phyloP scores from a whole-genome alignment of 1,139 yeast species.

The Geotrichum histeridarum region DNA sequence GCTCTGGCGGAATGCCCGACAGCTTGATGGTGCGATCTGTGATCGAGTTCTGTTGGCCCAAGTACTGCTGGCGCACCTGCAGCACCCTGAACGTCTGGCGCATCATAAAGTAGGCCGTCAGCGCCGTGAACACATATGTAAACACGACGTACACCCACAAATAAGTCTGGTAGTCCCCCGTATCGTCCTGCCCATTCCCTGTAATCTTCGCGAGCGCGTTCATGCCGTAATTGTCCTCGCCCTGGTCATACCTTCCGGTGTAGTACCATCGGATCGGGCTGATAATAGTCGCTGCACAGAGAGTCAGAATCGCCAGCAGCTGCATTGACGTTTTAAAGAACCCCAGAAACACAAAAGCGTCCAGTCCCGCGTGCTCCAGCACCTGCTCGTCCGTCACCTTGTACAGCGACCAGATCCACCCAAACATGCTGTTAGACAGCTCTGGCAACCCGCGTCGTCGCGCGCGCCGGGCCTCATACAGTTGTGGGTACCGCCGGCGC shows the following conservation, averaged over 20 bases:
- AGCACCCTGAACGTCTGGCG: slow-evolving; percentile 69
- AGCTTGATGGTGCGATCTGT: slow-evolving; percentile 88
- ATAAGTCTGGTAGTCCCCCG: slow-evolving; percentile 37
- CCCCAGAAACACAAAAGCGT: slow-evolving; percentile 81
- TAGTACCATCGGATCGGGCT: slow-evolving; percentile 69
- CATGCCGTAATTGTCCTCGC: slow-evolving; percentile 37
- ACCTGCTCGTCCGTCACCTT: slow-evolving; percentile 68
- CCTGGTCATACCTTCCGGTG: slow-evolving; percentile 66
- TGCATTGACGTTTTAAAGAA: slow-evolving; percentile 75
- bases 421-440: slow-evolving; percentile 52
- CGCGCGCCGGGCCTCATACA: slow-evolving; percentile 55
- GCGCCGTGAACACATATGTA: slow-evolving; percentile 74
- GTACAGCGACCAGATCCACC: slow-evolving; percentile 71
- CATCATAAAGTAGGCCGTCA: slow-evolving; percentile 58
- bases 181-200: slow-evolving; percentile 8
- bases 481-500: slow-evolving; percentile 60
- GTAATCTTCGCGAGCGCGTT: not conserved
- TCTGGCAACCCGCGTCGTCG: slow-evolving; percentile 40
- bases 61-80: slow-evolving; percentile 68
- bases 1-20: slow-evolving; percentile 84
- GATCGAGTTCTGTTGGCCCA: slow-evolving; percentile 84
- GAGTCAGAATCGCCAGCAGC: slow-evolving; percentile 51
- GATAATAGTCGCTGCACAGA: slow-evolving; percentile 60
- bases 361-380: slow-evolving; percentile 85
- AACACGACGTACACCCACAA: slow-evolving; percentile 79